These are phyloP conservation scores for Hypoxylon sp. DNA, from an alignment of 2,329 filamentous ascomycete species.

Conservation along the genomic window DNA sequence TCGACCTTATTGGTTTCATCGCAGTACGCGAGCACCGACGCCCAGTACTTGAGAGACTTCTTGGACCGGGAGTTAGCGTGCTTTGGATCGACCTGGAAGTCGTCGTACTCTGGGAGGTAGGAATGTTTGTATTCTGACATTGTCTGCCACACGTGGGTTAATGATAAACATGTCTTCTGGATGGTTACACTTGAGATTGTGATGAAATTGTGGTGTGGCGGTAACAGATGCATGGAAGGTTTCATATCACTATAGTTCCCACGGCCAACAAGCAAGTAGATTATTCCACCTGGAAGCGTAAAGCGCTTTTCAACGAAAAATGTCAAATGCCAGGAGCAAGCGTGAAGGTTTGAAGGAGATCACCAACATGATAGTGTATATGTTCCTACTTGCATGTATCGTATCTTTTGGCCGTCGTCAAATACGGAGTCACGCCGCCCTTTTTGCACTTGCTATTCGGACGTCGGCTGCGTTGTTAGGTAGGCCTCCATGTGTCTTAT, in stretches of 20 bases:
- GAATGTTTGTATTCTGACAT: too few species aligned
- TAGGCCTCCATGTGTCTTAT: too few species aligned
- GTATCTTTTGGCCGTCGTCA: neutral
- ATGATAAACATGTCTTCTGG: neutral
- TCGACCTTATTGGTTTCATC: slow-evolving; percentile 50
- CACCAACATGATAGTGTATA: neutral
- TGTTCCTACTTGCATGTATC: too few species aligned
- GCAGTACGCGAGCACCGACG: slow-evolving; percentile 50
- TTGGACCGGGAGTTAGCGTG: slow-evolving; percentile 45
- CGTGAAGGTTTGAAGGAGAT: neutral
- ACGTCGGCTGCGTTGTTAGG: too few species aligned
- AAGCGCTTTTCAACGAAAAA: neutral
- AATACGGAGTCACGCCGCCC: neutral
- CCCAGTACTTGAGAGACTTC: slow-evolving; percentile 49
- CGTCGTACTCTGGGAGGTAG: neutral
- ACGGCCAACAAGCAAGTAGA: neutral
- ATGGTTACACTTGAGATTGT: neutral
- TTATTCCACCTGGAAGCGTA: neutral
- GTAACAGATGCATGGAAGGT: neutral
- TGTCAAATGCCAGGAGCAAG: neutral
- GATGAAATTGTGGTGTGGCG: neutral
- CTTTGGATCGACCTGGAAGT: slow-evolving; percentile 52
- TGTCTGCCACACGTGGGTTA: too few species aligned
- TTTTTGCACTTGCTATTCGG: too few species aligned
- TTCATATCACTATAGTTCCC: neutral